Base-by-base conservation (phyloP, 1,139 yeast genomes). In the Saccharomycopsis hybrid region DNA sequence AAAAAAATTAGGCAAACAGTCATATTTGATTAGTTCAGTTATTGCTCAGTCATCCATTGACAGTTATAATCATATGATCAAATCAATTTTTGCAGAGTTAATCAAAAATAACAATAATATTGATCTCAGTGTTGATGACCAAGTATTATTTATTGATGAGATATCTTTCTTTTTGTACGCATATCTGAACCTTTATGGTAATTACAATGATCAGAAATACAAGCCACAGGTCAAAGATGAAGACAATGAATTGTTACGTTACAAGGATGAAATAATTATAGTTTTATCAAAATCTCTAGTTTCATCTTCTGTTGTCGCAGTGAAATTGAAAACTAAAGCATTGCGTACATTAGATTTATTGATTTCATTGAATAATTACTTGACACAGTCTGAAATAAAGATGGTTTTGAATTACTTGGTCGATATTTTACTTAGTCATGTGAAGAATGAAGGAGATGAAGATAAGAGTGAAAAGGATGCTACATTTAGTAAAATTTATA, bases 191-290 rank as follows among this genome's bases (percentile, higher is more conserved):
- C 63, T 73, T 2, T 43, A 43, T 27, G 46, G 46, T 11, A 27
- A 39, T 7, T 32, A 31, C 32, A n/a, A n/a, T n/a, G n/a, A n/a
- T n/a, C 28, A 42, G 11, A 28, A 42, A 2, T 33, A 43, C 33
- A n/a, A n/a, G n/a, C n/a, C n/a, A n/a, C n/a, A n/a, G n/a, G 42
- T 53, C 50, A 54, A 49, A 1, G 46, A 52, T 7, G 53, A 54
- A 18, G 56, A 50, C 0, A 66, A 63, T 46, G 67, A 71, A n/a
- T 60, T 82, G 50, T 54, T 64, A 11, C 57, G 61, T 1, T 76
- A 68, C 61, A 85, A 85, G 59, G 95, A 88, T 58, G 78, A 78
- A 46, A 67, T 89, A 24, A 67, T 87, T 41, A 77, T 82, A 50
- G 70, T 82, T 47, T 65, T 86, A 56, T 79, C 88, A 11, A 84